Evolutionary conservation across 2,329 filamentous ascomycete genomes (phyloP).

Genomic region (Ophiostoma fasciatum): DNA sequence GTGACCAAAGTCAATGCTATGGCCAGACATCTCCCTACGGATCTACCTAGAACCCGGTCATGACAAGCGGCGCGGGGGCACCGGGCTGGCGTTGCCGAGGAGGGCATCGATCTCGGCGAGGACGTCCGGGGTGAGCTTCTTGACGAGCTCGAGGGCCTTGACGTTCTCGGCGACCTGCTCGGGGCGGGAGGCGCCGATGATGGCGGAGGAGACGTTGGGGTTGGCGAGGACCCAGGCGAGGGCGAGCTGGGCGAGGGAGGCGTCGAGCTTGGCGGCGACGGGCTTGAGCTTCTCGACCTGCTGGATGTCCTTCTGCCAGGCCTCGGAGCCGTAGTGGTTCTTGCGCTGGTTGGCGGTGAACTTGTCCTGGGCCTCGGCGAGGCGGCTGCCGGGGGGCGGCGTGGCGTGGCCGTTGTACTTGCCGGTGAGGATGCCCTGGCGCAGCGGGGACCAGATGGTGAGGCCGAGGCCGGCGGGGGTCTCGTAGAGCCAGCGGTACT

Average conservation of each 20-base stretch:
- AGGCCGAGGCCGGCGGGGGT: constrained; percentile 43
- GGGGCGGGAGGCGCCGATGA: constrained; percentile 35
- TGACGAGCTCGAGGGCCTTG: constrained; percentile 28
- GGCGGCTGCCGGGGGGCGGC: constrained; percentile 32
- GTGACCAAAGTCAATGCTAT: too few relatives aligned
- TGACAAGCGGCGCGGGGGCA: too few relatives aligned
- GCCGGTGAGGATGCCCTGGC: constrained; percentile 41
- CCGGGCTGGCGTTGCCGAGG: too few relatives aligned
- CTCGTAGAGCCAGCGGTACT: constrained; percentile 41
- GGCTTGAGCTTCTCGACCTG: constrained; percentile 10
- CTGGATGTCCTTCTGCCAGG: constrained; percentile 15
- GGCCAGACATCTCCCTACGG: too few relatives aligned
- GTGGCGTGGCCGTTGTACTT: constrained; percentile 42
- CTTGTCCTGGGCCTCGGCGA: constrained; percentile 37
- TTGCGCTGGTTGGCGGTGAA: constrained; percentile 31
- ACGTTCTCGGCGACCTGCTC: constrained; percentile 38
- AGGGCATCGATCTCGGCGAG: constrained; percentile 39
- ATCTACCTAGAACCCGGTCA: too few relatives aligned
- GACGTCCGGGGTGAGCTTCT: constrained; percentile 33
- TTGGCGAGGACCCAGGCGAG: constrained; percentile 41
- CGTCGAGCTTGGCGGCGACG: constrained; percentile 43
- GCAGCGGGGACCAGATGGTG: constrained; percentile 37
- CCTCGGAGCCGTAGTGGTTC: constrained; percentile 34
- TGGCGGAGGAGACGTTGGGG: constrained; percentile 35
- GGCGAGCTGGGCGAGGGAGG: constrained; percentile 34